phyloP scores from a whole-genome alignment of 2,329 filamentous ascomycete species.

The Madurella mycetomatis region DNA sequence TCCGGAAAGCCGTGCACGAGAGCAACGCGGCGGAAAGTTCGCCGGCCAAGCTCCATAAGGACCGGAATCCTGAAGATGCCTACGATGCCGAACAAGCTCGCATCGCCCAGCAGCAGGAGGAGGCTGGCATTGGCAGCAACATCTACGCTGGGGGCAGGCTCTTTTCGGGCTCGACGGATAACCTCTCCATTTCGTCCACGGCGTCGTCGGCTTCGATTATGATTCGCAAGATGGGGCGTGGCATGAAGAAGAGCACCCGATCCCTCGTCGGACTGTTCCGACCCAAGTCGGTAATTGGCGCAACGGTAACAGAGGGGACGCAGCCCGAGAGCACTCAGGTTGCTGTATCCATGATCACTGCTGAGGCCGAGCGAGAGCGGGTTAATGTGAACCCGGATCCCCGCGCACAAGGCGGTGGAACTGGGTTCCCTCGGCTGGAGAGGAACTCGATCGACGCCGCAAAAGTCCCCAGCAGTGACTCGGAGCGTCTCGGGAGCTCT shows the following conservation, averaged over 20 bases:
- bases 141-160: conserved; percentile 87
- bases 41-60: conserved; percentile 61
- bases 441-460: conserved; percentile 71
- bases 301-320: conserved; percentile 64
- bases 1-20: conserved; percentile 69
- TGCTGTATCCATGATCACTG: conserved; percentile 92
- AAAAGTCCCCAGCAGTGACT: conserved; percentile 39
- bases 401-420: conserved; percentile 66
- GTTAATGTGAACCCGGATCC: conserved; percentile 73
- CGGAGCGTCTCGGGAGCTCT: conserved; percentile 53
- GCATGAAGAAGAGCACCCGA: conserved; percentile 90
- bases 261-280: conserved; percentile 92
- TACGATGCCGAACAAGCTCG: conserved; percentile 85
- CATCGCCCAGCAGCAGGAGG: conserved; percentile 90
- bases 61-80: conserved; percentile 57
- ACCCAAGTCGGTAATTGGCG: conserved; percentile 84
- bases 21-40: conserved; percentile 35
- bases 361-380: conserved; percentile 83
- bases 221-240: conserved; percentile 97
- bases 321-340: conserved; percentile 66
- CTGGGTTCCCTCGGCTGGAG: conserved; percentile 80
- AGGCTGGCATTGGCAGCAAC: conserved; percentile 81
- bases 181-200: conserved; percentile 85
- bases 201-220: conserved; percentile 87
- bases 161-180: conserved; percentile 90